Evolutionary conservation across 257 asterid species (phyloP).

Genomic region (Mentha longifolia): DNA sequence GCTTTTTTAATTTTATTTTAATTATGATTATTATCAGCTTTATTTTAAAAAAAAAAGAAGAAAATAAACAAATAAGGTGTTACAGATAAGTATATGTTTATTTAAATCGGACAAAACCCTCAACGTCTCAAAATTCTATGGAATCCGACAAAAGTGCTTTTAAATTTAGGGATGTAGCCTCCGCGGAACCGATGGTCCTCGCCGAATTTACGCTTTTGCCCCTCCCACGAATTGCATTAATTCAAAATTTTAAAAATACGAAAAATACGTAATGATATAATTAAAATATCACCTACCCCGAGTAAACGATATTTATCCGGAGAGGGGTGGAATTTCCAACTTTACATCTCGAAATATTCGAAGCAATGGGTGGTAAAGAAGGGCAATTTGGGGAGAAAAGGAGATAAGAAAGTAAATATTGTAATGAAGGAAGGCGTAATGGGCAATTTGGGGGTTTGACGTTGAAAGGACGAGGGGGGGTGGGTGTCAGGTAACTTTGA

Average conservation of each 20-base stretch:
- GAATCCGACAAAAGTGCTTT: slow-evolving; percentile 55
- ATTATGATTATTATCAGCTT: neutral
- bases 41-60: neutral
- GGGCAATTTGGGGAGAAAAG: neutral
- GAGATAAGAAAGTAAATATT: slow-evolving; percentile 2
- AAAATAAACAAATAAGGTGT: neutral
- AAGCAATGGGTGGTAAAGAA: slow-evolving; percentile 1
- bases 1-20: neutral
- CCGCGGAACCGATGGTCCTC: slow-evolving; percentile 30
- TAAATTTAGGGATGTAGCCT: slow-evolving; percentile 34
- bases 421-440: slow-evolving; percentile 20
- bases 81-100: slow-evolving; percentile 25
- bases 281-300: neutral
- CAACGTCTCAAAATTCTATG: slow-evolving; percentile 49
- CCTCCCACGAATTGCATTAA: neutral
- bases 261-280: neutral
- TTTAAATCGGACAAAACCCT: slow-evolving; percentile 36
- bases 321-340: slow-evolving; percentile 18
- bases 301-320: neutral
- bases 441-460: slow-evolving; percentile 33
- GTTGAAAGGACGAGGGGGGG: slow-evolving; percentile 27
- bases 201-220: slow-evolving; percentile 29
- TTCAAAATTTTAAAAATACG: too few relatives aligned
- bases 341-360: slow-evolving; percentile 30
- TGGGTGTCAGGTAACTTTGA: slow-evolving; percentile 52